A percentile compares a stretch with the other conserved stretches of the same genome.
Evolutionary conservation across 176 grass and related monocot genomes (phyloP).

Genomic region (Aegilops speltoides): DNA sequence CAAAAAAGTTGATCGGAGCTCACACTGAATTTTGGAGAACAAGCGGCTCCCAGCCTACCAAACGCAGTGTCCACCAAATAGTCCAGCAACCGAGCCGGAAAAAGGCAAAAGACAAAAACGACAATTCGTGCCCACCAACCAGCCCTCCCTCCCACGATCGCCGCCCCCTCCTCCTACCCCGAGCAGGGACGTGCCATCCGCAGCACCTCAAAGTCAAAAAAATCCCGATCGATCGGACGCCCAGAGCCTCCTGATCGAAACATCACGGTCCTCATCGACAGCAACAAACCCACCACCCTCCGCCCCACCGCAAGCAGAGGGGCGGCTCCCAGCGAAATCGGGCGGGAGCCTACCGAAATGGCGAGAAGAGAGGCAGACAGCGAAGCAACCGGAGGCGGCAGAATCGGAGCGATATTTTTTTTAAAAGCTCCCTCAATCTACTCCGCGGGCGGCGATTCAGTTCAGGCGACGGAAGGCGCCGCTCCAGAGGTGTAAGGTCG

Average conservation of each 20-base stretch:
- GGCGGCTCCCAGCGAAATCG: background rate
- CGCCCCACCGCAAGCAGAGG: background rate
- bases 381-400: background rate
- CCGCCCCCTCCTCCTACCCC: slow-evolving; percentile 19
- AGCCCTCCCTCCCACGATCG: background rate
- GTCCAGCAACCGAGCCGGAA: slow-evolving; percentile 8
- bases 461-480: background rate
- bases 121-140: slow-evolving; percentile 38
- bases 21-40: background rate
- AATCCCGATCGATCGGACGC: background rate
- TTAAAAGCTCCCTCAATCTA: background rate
- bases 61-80: slow-evolving; percentile 4
- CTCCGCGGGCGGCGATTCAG: background rate
- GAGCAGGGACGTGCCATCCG: slow-evolving; percentile 34
- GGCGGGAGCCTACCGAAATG: background rate
- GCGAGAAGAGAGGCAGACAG: background rate
- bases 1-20: background rate
- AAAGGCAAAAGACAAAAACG: slow-evolving; percentile 18
- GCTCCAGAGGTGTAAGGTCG: background rate
- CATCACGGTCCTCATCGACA: background rate
- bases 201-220: slow-evolving; percentile 18
- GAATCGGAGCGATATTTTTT: background rate
- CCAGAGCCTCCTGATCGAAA: background rate
- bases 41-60: slow-evolving; percentile 25
- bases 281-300: background rate